Evolutionary conservation across 2,329 filamentous ascomycete genomes (phyloP).

Genomic region (Monilinia aucupariae): DNA sequence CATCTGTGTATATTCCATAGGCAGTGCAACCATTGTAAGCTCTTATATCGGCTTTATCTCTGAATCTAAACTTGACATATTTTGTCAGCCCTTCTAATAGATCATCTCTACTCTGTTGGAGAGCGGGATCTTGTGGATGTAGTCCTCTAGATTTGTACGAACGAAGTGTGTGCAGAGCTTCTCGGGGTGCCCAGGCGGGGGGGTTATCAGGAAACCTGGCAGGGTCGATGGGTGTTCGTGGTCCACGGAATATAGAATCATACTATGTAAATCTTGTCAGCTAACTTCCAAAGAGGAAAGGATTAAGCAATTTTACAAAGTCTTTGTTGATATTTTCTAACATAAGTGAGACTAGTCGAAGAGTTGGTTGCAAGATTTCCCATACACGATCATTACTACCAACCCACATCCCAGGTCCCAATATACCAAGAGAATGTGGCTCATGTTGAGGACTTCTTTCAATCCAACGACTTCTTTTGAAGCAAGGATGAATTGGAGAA

Average conservation of each 20-base stretch:
- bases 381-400: neutral
- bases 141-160: neutral
- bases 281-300: neutral
- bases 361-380: neutral
- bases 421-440: neutral
- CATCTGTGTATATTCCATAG: neutral
- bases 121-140: neutral
- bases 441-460: neutral
- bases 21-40: neutral
- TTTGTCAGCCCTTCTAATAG: neutral
- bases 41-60: neutral
- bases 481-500: neutral
- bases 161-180: neutral
- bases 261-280: neutral
- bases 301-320: neutral
- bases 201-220: neutral
- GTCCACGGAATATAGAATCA: neutral
- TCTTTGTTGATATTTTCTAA: neutral
- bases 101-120: neutral
- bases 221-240: neutral
- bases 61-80: neutral
- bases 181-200: neutral
- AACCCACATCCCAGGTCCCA: neutral
- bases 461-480: neutral
- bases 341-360: neutral